Conservation (phyloP, 2,329 filamentous ascomycete genomes). For the Gaeumannomyces tritici region DNA sequence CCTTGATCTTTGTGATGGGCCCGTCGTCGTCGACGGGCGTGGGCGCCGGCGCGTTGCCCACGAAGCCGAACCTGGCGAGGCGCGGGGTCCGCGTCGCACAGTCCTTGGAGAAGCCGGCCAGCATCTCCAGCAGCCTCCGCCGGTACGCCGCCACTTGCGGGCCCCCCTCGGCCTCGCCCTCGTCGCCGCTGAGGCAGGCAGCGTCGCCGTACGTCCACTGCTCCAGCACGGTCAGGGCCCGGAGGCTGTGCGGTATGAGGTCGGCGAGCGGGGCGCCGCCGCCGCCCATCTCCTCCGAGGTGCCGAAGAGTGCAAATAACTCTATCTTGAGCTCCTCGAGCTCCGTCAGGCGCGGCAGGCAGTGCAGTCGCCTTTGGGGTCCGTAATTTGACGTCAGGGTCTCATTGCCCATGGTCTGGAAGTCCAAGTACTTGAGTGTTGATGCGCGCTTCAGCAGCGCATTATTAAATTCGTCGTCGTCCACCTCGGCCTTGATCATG, state of each 20-base stretch:
- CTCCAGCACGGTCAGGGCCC: not conserved
- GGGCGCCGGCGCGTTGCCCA: not conserved
- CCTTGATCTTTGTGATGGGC: not conserved
- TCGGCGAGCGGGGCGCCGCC: not conserved
- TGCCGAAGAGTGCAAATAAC: conserved; percentile 1
- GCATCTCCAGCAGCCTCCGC: not conserved
- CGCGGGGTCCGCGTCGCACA: not conserved
- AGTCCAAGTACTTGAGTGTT: conserved; percentile 1
- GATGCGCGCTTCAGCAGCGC: conserved; percentile 1
- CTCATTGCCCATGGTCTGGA: conserved; percentile 3
- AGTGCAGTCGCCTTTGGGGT: not conserved
- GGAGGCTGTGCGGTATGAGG: not conserved
- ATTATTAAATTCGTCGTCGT: conserved; percentile 1
- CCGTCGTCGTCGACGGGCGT: not conserved
- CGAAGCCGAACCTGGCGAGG: conserved; percentile 1
- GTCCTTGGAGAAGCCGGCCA: not conserved
- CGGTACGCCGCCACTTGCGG: not conserved
- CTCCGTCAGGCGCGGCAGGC: not conserved
- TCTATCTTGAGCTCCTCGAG: conserved; percentile 1
- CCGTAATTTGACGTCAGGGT: conserved; percentile 1
- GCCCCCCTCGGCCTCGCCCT: not conserved
- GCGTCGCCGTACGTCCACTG: conserved; percentile 3
- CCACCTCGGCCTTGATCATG: conserved; percentile 26
- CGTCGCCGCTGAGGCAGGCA: not conserved
- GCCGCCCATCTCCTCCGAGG: not conserved